phyloP scores from a whole-genome alignment of 2,329 filamentous ascomycete genomes.

The Hypoxylon sp. region DNA sequence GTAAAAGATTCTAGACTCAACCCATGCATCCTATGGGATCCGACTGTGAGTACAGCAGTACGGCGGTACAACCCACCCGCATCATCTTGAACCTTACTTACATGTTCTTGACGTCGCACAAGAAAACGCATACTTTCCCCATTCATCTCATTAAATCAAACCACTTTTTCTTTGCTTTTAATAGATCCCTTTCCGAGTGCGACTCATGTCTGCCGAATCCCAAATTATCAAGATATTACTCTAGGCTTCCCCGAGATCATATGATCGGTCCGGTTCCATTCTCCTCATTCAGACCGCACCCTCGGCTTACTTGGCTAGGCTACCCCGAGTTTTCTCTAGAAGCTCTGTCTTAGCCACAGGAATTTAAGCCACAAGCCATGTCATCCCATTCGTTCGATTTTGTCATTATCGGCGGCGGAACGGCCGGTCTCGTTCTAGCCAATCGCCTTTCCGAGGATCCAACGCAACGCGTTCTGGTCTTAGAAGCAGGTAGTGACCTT shows the following conservation, averaged over 20 bases:
- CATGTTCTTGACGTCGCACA: not conserved
- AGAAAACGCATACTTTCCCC: not conserved
- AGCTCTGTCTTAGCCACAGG: not conserved
- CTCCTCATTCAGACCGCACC: conserved; percentile 4
- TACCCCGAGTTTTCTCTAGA: not conserved
- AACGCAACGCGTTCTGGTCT: conserved; percentile 14
- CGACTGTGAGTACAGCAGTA: not conserved
- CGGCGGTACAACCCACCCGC: not conserved
- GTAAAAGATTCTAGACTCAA: conserved; percentile 1
- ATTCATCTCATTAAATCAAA: not conserved
- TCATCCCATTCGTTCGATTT: conserved; percentile 13
- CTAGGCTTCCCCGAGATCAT: not conserved
- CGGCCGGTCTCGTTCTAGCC: conserved; percentile 9
- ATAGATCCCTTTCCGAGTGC: not conserved
- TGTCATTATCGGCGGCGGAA: conserved; percentile 15
- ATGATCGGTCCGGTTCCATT: not conserved
- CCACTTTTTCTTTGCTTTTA: conserved; percentile 1
- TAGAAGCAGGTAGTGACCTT: conserved; percentile 12
- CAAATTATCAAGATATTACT: conserved; percentile 1
- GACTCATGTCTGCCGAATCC: not conserved
- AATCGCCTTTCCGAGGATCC: conserved; percentile 18
- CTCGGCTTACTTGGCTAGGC: not conserved
- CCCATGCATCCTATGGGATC: conserved; percentile 11
- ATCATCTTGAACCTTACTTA: conserved; percentile 1
- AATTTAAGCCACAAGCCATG: not conserved